Evolutionary conservation across 768 basidiomycete genomes (phyloP), one percentile per base, ranked within the genome.

Genomic region (Lentinus tigrinus): DNA sequence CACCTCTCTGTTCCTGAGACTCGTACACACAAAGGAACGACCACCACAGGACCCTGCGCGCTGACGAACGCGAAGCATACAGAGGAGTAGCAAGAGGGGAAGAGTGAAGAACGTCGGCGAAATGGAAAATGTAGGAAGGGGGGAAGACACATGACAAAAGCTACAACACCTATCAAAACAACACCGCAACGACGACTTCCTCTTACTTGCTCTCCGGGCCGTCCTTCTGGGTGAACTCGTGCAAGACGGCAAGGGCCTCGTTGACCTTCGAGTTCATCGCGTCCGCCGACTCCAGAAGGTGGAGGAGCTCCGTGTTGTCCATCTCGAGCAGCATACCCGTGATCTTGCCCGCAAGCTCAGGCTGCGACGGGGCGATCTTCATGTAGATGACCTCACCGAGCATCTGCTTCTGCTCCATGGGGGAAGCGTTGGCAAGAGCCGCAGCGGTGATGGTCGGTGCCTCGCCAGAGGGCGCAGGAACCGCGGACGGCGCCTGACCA

Each of bases 311-410:
- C 47, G 81, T 70, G 77, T 96, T 96, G 74, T 98, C 95, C 96
- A 99, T 98, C 85, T 99, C 95, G 63, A 98, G 85, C 69, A 98
- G 80, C 95, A 98, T 98, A 55, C 94, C 95, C 43, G 95, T 98
- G 73, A 98, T 97, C 83, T 98, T 98, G 60, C 97, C 97, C 63
- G 97, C 95, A 70, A 97, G 79, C 21, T 96, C 95, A 57, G 95
- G 93, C 67, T 98, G 88, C 56, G 87, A 93, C 90, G 75, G 69
- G 57, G 80, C 83, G 63, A 98, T 95, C 71, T 85, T 89, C 83
- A 96, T 88, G 78, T 98, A 98, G 65, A 98, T 85, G 49, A 91
- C 85, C 77, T 99, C 97, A 65, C 97, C 97, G 47, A 99, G 81
- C 89, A 98, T 94, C 75, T 99, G 97, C 81, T 99, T 99, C 84